Conservation (phyloP, 129 eudicot genomes). For the Logfia minima region DNA sequence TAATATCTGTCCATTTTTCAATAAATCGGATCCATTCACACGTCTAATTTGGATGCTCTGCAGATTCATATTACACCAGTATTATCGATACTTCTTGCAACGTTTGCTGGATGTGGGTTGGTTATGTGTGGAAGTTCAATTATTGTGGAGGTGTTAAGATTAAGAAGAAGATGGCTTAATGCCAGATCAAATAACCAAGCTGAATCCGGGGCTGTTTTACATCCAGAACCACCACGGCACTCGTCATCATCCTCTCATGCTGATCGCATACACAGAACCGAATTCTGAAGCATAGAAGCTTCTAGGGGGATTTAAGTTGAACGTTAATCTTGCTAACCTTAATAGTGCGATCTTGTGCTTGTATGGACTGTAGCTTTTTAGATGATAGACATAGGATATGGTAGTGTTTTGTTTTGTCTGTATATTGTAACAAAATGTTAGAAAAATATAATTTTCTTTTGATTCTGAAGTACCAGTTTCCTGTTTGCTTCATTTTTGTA, state of each 20-base stretch:
- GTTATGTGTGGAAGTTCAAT: constrained; percentile 82
- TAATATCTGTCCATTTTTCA: too few species aligned
- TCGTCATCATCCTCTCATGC: constrained; percentile 29
- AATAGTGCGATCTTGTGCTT: constrained; percentile 15
- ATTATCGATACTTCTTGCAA: constrained; percentile 68
- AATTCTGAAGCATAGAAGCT: constrained; percentile 40
- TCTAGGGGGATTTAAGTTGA: constrained; percentile 26
- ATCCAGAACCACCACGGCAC: constrained; percentile 28
- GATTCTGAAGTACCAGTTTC: not conserved
- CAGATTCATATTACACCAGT: constrained; percentile 75
- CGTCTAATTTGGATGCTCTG: not conserved
- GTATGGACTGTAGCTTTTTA: constrained; percentile 19
- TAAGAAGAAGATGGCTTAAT: constrained; percentile 50
- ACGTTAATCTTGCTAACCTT: constrained; percentile 3
- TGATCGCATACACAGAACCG: constrained; percentile 25
- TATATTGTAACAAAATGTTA: constrained; percentile 30
- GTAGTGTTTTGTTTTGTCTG: constrained; percentile 25
- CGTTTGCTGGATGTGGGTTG: constrained; percentile 82
- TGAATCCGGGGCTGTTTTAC: constrained; percentile 29
- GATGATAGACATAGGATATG: constrained; percentile 18
- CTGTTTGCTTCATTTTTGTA: not conserved
- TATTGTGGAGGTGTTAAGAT: constrained; percentile 65
- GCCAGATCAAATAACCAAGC: constrained; percentile 29
- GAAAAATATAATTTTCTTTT: not conserved
- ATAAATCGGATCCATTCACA: not conserved